Evolutionary conservation across 352 stramenopile species (phyloP).

Genomic region (Phytophthora litchii): DNA sequence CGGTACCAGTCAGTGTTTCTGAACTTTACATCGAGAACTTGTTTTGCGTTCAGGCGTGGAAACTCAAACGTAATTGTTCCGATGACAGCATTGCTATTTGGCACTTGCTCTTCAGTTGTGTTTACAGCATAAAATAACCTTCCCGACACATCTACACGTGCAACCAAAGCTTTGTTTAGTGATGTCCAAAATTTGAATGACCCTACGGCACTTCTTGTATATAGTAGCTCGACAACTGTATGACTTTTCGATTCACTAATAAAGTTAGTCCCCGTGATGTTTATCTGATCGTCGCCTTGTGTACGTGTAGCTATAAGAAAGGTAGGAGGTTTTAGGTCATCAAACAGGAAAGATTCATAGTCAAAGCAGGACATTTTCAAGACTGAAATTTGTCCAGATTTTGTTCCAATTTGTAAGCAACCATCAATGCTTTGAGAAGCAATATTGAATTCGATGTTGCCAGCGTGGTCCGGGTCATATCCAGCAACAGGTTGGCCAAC

Average conservation of each 20-base stretch:
- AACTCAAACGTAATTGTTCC: conserved; percentile 25
- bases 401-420: conserved; percentile 43
- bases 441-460: conserved; percentile 33
- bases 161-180: conserved; percentile 6
- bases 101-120: not conserved
- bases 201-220: conserved; percentile 1
- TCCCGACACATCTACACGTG: conserved; percentile 15
- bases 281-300: conserved; percentile 4
- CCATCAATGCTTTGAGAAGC: conserved; percentile 38
- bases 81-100: conserved; percentile 1
- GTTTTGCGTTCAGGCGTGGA: conserved; percentile 1
- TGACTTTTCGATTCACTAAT: conserved; percentile 5
- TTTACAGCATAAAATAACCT: conserved; percentile 17
- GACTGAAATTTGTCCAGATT: conserved; percentile 50
- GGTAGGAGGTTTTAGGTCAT: conserved; percentile 11
- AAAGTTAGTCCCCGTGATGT: conserved; percentile 20
- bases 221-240: conserved; percentile 16
- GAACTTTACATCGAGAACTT: conserved; percentile 40
- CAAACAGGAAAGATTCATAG: conserved; percentile 49
- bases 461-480: conserved; percentile 24
- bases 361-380: conserved; percentile 49
- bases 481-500: conserved; percentile 21
- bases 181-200: not conserved
- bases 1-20: conserved; percentile 32
- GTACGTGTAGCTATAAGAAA: not conserved